Conservation (phyloP, 139 green algal genomes). For the Yamagishiella unicocca region DNA sequence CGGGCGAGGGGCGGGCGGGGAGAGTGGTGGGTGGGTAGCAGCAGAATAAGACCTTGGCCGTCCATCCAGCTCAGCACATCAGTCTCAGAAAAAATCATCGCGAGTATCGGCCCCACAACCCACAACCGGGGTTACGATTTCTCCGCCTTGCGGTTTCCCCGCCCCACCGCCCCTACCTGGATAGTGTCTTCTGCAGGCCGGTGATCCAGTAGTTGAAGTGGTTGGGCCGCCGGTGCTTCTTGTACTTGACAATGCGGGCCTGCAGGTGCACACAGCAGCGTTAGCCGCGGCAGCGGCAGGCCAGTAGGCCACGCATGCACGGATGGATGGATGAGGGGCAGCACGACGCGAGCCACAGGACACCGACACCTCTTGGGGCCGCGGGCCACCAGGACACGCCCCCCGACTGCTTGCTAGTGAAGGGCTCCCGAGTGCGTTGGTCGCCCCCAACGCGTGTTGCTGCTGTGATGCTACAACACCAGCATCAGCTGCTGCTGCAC, state of each 20-base stretch:
- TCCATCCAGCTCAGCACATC: background rate
- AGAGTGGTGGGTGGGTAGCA: background rate
- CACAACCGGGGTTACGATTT: background rate
- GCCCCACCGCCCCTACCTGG: background rate
- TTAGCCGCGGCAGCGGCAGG: background rate
- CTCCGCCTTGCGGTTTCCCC: background rate
- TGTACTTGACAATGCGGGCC: conserved; percentile 55
- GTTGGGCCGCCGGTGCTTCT: conserved; percentile 54
- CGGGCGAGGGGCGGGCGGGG: too few relatives aligned
- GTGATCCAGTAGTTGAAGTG: conserved; percentile 63
- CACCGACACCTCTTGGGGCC: too few relatives aligned
- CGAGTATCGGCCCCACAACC: background rate
- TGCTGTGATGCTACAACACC: too few relatives aligned
- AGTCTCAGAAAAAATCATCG: background rate
- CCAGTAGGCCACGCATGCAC: too few relatives aligned
- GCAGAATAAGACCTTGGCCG: background rate
- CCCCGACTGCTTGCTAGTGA: too few relatives aligned
- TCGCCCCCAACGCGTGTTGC: too few relatives aligned
- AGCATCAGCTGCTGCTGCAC: too few relatives aligned
- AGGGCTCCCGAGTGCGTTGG: too few relatives aligned
- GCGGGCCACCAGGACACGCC: too few relatives aligned
- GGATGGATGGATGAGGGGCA: background rate
- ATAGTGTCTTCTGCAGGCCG: conserved; percentile 53
- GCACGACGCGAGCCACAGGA: too few relatives aligned
- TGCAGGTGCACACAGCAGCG: background rate